Evolutionary conservation across 345 rosid species (phyloP).

Genomic region (Chamaenerion angustifolium): DNA sequence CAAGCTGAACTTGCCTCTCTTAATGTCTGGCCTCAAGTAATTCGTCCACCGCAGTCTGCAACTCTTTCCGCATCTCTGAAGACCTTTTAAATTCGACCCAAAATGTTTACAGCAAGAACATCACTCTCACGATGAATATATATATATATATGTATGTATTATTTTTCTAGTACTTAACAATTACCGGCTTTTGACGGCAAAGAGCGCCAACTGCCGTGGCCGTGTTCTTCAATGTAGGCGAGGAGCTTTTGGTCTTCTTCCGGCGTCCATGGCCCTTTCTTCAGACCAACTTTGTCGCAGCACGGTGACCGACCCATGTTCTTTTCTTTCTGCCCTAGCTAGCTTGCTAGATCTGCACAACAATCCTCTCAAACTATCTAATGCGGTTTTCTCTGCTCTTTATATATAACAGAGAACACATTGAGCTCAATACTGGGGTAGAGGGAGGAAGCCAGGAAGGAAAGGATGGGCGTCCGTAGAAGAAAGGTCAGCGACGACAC

Average conservation of each 20-base stretch:
- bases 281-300: conserved; percentile 75
- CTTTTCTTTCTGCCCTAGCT: no score
- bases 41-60: conserved; percentile 96
- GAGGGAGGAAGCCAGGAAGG: no score
- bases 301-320: conserved; percentile 67
- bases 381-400: no score
- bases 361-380: no score
- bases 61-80: conserved; percentile 87
- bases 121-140: no score
- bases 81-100: conserved; percentile 23
- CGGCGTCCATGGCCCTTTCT: conserved; percentile 98
- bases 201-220: conserved; percentile 95
- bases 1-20: conserved; percentile 77
- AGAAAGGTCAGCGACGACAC: no score
- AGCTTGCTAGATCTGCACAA: background rate
- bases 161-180: no score
- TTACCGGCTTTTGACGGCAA: conserved; percentile 81
- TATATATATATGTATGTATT: no score
- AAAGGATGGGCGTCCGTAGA: no score
- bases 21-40: conserved; percentile 82
- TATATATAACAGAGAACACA: no score
- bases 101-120: no score
- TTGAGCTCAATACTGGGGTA: no score
- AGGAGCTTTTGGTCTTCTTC: conserved; percentile 92
- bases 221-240: conserved; percentile 81